Percentiles rank a stretch among this genome's conserved stretches.
These are phyloP conservation scores for Dentipellis fragilis DNA, from an alignment of 768 basidiomycete genomes.

Conservation along the genomic window DNA sequence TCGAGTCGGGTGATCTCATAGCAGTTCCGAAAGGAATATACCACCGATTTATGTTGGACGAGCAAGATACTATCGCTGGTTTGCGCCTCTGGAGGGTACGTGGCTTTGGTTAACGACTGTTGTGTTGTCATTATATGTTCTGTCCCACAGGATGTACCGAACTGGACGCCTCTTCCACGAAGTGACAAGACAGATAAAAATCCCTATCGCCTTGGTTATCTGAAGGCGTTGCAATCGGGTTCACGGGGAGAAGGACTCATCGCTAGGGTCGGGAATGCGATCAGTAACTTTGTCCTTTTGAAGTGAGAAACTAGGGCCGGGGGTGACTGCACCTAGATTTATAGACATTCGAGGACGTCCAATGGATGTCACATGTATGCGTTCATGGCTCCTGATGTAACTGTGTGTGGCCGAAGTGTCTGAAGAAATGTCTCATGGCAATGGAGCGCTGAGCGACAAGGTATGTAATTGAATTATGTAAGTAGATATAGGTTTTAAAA, in stretches of 20 bases:
- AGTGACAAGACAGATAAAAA: constrained; percentile 52
- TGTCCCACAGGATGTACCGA: constrained; percentile 71
- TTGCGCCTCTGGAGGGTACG: constrained; percentile 78
- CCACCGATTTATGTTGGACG: constrained; percentile 89
- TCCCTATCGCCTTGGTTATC: constrained; percentile 49
- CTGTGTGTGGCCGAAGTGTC: too few species aligned
- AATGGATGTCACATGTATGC: too few species aligned
- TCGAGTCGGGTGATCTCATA: constrained; percentile 73
- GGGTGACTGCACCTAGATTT: too few species aligned
- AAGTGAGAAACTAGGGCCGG: neutral
- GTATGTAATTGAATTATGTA: too few species aligned
- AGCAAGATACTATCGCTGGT: constrained; percentile 60
- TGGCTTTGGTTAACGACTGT: neutral
- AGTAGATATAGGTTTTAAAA: too few species aligned
- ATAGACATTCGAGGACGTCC: neutral
- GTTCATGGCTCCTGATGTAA: too few species aligned
- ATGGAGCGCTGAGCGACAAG: too few species aligned
- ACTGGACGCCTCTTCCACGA: constrained; percentile 78
- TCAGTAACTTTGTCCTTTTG: neutral
- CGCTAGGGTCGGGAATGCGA: neutral
- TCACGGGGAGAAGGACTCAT: neutral
- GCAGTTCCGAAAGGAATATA: constrained; percentile 88
- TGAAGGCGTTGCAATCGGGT: constrained; percentile 29
- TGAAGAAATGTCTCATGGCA: too few species aligned
- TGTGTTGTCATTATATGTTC: neutral